Percentiles rank a stretch among this genome's conserved stretches.
phyloP scores from a whole-genome alignment of 2,329 filamentous ascomycete genomes.

The Colletotrichum filicis region DNA sequence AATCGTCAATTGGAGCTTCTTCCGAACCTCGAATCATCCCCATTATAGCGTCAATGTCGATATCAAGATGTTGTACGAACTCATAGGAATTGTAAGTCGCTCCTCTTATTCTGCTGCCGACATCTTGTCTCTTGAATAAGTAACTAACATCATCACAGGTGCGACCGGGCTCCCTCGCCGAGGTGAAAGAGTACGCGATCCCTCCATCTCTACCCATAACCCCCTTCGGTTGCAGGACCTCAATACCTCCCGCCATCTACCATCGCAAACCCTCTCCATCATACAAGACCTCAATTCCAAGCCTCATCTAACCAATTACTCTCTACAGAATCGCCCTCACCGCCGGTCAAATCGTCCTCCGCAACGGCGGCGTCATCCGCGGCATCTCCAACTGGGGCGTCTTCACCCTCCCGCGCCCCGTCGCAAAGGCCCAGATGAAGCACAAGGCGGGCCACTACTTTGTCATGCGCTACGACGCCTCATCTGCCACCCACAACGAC shows the following conservation, averaged over 20 bases:
- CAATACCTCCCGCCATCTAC: conserved; percentile 6
- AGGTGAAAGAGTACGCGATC: conserved; percentile 89
- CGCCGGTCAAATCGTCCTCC: conserved; percentile 84
- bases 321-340: conserved; percentile 82
- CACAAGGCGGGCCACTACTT: conserved; percentile 95
- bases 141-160: conserved; percentile 66
- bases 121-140: background rate
- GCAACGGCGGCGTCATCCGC: conserved; percentile 87
- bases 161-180: conserved; percentile 86
- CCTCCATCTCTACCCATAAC: conserved; percentile 27
- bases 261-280: background rate
- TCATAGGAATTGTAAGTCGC: conserved; percentile 89
- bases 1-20: conserved; percentile 15
- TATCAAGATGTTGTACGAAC: conserved; percentile 89
- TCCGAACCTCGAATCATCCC: conserved; percentile 12
- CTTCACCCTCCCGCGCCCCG: conserved; percentile 84
- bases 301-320: background rate
- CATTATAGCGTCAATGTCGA: conserved; percentile 42
- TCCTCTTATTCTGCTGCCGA: background rate
- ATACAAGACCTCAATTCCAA: too few species aligned
- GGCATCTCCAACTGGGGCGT: conserved; percentile 96
- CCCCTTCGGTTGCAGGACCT: conserved; percentile 17
- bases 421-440: conserved; percentile 82
- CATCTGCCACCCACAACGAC: conserved; percentile 76
- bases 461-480: conserved; percentile 94